Conservation (phyloP, 768 basidiomycete species). For the Boletus rufocinnamomeus region DNA sequence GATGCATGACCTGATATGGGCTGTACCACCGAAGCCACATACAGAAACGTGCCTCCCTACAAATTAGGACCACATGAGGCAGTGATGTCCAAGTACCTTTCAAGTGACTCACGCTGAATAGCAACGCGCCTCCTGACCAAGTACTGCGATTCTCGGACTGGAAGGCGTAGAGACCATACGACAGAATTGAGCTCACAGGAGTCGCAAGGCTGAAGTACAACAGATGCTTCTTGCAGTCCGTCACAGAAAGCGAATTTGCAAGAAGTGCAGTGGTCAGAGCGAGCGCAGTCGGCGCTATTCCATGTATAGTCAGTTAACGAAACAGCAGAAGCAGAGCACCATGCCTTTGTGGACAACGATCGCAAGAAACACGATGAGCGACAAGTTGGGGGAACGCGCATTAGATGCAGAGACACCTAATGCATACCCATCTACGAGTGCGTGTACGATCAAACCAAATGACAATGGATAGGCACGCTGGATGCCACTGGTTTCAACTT, state of each 20-base stretch:
- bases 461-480: constrained; percentile 69
- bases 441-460: constrained; percentile 85
- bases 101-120: constrained; percentile 70
- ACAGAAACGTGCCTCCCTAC: constrained; percentile 91
- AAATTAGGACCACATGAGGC: constrained; percentile 2
- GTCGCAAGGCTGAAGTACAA: constrained; percentile 82
- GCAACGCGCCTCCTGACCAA: constrained; percentile 75
- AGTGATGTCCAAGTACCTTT: not conserved
- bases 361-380: constrained; percentile 87
- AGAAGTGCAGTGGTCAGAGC: constrained; percentile 86
- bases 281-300: constrained; percentile 82
- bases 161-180: constrained; percentile 65
- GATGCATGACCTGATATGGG: constrained; percentile 57
- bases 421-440: constrained; percentile 89
- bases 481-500: constrained; percentile 26
- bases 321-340: not conserved
- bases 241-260: constrained; percentile 66
- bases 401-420: constrained; percentile 74
- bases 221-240: constrained; percentile 73
- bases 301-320: constrained; percentile 13
- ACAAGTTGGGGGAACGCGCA: constrained; percentile 50
- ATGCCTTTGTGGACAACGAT: constrained; percentile 89
- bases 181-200: constrained; percentile 77
- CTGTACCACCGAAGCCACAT: constrained; percentile 91
- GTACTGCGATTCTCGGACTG: constrained; percentile 40